Base-by-base conservation (phyloP, 2,329 filamentous ascomycete genomes). In the Monilinia polystroma region DNA sequence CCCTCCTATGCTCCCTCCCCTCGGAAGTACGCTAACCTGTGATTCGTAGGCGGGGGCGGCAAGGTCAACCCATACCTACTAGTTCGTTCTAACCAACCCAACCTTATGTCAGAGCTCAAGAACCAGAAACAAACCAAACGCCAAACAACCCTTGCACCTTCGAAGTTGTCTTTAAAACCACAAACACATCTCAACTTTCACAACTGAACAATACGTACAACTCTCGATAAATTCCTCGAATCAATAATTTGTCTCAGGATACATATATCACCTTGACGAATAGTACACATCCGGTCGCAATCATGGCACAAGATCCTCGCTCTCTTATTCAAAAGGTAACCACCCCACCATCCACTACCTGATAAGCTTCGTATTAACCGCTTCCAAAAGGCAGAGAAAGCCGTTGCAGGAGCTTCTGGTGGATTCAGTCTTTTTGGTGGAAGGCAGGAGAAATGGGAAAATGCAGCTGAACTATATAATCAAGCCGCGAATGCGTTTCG, bases 351-450 rank as follows among this genome's bases (percentile, higher is more conserved):
- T 76, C 70, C 67, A 68, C 26, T 54, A 52, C 51, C 68, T 55
- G 68, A 72, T 70, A 70, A 70, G 69, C 65, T 57, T 63, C 43
- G 32, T 64, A 51, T 55, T 66, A 49, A 66, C 59, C 35, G 32
- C 53, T 66, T 64, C 57, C 74, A 67, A 65, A 77, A 97, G 93
- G 95, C 95, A 81, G 92, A 97, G 76, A 96, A 95, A 82, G 84
- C 88, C 63, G 85, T 91, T 35, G 81, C 88, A 73, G 83, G 89
- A 72, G 93, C 94, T 52, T 83, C 86, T 26, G 83, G 90, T 38
- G 93, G 93, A 74, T 97, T 97, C 81, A 91, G 88, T 78, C 88
- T 97, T 80, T 97, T 99, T 74, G 91, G 93, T 54, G 91, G 91
- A 56, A 86, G 88, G 67, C 85, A 91, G 74, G 93, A 97, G 70